These are phyloP conservation scores for Fusarium pininemorale DNA, from an alignment of 2,329 filamentous ascomycete species.

Conservation along the genomic window DNA sequence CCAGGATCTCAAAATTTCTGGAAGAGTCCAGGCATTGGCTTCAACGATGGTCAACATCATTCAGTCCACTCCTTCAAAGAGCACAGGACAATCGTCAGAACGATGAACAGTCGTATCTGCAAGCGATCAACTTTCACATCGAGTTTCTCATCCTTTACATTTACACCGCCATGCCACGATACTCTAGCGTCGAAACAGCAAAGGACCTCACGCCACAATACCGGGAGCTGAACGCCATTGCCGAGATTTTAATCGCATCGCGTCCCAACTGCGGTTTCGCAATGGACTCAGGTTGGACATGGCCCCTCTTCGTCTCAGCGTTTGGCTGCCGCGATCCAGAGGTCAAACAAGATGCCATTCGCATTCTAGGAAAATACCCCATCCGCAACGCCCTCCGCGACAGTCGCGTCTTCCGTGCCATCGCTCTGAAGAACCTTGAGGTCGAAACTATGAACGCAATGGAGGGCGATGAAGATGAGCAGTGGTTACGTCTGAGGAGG, in stretches of 20 bases:
- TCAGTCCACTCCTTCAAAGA: constrained; percentile 48
- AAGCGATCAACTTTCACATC: constrained; percentile 52
- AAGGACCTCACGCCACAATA: constrained; percentile 54
- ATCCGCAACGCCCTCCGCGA: constrained; percentile 56
- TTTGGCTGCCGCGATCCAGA: constrained; percentile 52
- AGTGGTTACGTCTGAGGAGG: constrained; percentile 51
- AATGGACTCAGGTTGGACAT: constrained; percentile 57
- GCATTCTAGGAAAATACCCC: constrained; percentile 53
- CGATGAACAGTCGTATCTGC: constrained; percentile 43
- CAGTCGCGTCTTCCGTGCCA: constrained; percentile 51
- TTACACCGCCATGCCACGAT: constrained; percentile 51
- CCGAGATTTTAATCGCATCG: constrained; percentile 49
- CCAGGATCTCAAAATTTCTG: constrained; percentile 46
- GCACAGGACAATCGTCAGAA: constrained; percentile 37
- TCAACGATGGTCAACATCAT: constrained; percentile 52
- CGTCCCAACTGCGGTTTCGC: constrained; percentile 53
- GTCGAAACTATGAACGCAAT: constrained; percentile 46
- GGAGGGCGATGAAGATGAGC: constrained; percentile 48
- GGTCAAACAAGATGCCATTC: constrained; percentile 52
- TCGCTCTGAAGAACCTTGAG: constrained; percentile 50
- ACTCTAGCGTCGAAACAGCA: constrained; percentile 48
- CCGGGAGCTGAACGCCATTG: constrained; percentile 52
- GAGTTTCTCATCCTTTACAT: constrained; percentile 55
- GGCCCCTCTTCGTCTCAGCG: constrained; percentile 54
- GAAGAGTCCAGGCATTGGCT: constrained; percentile 51